phyloP scores from a whole-genome alignment of 106 monocot species.

The Cymbidium sinense region DNA sequence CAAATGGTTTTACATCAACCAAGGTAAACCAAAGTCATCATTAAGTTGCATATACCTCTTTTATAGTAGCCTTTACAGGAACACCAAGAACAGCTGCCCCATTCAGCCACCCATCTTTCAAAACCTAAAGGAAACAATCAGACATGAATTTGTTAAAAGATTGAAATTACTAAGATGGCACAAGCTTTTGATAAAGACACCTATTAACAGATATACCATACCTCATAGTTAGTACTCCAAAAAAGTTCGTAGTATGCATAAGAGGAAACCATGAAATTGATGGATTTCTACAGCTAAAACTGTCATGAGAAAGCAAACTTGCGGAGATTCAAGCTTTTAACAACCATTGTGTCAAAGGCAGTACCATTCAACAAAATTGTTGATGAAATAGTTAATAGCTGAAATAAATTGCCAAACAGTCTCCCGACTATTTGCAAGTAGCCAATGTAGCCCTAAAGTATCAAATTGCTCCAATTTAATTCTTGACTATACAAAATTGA shows the following conservation, averaged over 20 bases:
- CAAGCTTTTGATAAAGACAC: neutral
- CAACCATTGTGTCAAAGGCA: neutral
- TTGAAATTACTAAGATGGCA: neutral
- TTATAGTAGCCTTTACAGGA: constrained; percentile 96
- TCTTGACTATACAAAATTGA: no score
- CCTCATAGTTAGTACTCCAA: neutral
- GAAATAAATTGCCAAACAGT: no score
- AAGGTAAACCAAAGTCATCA: neutral
- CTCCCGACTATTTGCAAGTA: no score
- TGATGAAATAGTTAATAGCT: neutral
- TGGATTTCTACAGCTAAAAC: neutral
- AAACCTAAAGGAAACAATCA: constrained; percentile 57
- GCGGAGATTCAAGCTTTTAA: neutral
- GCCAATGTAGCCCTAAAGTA: no score
- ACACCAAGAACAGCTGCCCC: constrained; percentile 99
- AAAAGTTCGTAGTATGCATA: neutral
- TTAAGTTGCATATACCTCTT: constrained; percentile 52
- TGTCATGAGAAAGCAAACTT: neutral
- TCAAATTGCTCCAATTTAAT: no score
- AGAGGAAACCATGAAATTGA: neutral
- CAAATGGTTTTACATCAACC: neutral
- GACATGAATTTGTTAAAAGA: neutral
- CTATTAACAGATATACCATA: neutral
- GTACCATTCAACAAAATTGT: neutral
- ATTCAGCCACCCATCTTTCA: constrained; percentile 75